phyloP scores from a whole-genome alignment of 495 filamentous ascomycete species.

The Lasiosphaeriaceae sp. region DNA sequence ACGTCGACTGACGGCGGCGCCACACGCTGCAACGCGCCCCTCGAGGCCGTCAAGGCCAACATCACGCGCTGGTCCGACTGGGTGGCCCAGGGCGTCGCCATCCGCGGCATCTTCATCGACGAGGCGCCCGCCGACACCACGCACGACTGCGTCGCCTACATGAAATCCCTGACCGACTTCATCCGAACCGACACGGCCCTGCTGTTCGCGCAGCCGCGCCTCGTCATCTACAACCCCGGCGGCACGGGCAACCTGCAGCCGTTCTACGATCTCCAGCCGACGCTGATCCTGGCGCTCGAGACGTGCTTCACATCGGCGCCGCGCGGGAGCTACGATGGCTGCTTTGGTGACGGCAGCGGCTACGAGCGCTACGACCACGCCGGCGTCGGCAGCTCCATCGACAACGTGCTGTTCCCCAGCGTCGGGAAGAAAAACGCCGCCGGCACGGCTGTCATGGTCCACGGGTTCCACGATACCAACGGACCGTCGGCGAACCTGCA shows the following conservation, averaged over 20 bases:
- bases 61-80: constrained; percentile 42
- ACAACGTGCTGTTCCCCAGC: constrained; percentile 2
- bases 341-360: not conserved
- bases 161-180: constrained; percentile 11
- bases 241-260: constrained; percentile 8
- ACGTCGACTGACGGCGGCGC: constrained; percentile 27
- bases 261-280: constrained; percentile 7
- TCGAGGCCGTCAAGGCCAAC: constrained; percentile 30
- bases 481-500: constrained; percentile 4
- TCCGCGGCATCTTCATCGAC: constrained; percentile 29
- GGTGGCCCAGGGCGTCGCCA: constrained; percentile 21
- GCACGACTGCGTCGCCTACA: constrained; percentile 14
- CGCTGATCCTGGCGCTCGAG: constrained; percentile 9
- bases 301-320: constrained; percentile 12
- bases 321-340: constrained; percentile 6
- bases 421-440: not conserved
- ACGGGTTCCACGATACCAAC: constrained; percentile 12
- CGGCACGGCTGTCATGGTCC: constrained; percentile 5
- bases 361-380: constrained; percentile 11
- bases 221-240: constrained; percentile 16
- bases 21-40: constrained; percentile 19
- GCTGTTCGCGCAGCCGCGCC: not conserved
- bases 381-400: constrained; percentile 9
- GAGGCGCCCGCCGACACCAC: constrained; percentile 12
- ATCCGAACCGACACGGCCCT: not conserved